Evolutionary conservation across 1,284 basidiomycete species (phyloP), one percentile per base, ranked within the genome.

Genomic region (Microstroma glucosiphilum): DNA sequence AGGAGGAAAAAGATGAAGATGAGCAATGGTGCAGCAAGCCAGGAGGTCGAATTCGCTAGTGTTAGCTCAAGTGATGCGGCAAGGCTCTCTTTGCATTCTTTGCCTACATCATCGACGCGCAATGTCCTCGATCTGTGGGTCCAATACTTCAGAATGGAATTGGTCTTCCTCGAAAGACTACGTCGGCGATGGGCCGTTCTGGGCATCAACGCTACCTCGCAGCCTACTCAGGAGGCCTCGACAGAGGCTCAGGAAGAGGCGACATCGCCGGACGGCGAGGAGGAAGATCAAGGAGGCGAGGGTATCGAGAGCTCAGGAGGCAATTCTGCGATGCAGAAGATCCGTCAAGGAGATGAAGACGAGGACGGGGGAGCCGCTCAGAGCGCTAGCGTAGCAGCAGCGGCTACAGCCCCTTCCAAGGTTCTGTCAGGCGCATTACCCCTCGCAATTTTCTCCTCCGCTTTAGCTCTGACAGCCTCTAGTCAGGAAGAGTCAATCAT

Each of bases 131-230:
- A 69, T 13, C 68, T 77, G 6, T 75, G 72, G 72, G 56, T 71
- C 9, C 70, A 73, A 49, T 77, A 93, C 79, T 86, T 92, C 67
- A 87, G 88, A 73, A 91, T 96, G 86, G 92, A 96, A 79, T 81
- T 94, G 11, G 87, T 88, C 2, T 96, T 91, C 79, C 84, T 92
- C n/a, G 91, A 94, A 81, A 86, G 86, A 11, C 82, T 94, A 59
- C 82, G 90, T 46, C 82, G 90, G 64, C 83, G 92, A 49, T 94
- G 91, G 91, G 85, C 84, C 55, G 83, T 90, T 4, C 83, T 91
- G 12, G 90, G 89, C 2, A 86, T 90, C 48, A 64, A 72, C 25
- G 51, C 51, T 15, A 25, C 21, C 21, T 19, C 21, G 17, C 21
- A 25, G 13, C 21, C 51, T 6, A 21, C 6, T 23, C 13, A 25